Conservation (phyloP, 2,329 filamentous ascomycete species). For the Hyphodiscus sp. region DNA sequence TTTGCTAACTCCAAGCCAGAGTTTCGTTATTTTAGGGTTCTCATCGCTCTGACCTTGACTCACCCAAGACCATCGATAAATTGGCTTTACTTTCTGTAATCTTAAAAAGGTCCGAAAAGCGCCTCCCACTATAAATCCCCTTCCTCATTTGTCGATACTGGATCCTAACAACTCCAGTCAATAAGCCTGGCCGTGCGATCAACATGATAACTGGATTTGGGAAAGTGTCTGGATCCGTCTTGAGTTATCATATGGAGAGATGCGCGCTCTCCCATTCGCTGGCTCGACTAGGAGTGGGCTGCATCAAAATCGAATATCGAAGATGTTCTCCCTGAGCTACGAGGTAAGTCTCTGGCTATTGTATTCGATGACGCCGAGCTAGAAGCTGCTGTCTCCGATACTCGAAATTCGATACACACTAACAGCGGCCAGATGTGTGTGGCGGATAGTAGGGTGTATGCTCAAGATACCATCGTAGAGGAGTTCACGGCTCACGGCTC, state of each 20-base stretch:
- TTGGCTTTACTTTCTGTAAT: no score
- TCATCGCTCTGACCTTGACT: no score
- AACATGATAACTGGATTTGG: slow-evolving; percentile 34
- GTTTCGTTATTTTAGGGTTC: no score
- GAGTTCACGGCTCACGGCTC: slow-evolving; percentile 20
- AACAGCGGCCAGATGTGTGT: slow-evolving; percentile 24
- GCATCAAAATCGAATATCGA: slow-evolving; percentile 52
- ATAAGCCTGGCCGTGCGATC: slow-evolving; percentile 32
- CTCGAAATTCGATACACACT: slow-evolving; percentile 13
- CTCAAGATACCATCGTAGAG: slow-evolving; percentile 17
- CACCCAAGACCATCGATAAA: no score
- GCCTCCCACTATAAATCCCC: slow-evolving; percentile 43
- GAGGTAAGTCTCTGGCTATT: slow-evolving; percentile 56
- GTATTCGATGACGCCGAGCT: slow-evolving; percentile 56
- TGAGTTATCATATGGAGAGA: slow-evolving; percentile 27
- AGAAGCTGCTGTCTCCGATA: slow-evolving; percentile 17
- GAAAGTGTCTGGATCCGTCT: slow-evolving; percentile 19
- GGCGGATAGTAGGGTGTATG: slow-evolving; percentile 21
- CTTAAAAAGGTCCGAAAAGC: slow-evolving; percentile 58
- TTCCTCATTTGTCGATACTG: no score
- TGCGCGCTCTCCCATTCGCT: slow-evolving; percentile 49
- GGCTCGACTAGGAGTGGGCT: slow-evolving; percentile 63
- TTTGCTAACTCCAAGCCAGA: no score
- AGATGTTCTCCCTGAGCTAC: slow-evolving; percentile 56
- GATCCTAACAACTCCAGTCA: slow-evolving; percentile 20